Evolutionary conservation across 441 rosid species (phyloP), one percentile per base, ranked within the genome.

Genomic region (Croton laevigatus): DNA sequence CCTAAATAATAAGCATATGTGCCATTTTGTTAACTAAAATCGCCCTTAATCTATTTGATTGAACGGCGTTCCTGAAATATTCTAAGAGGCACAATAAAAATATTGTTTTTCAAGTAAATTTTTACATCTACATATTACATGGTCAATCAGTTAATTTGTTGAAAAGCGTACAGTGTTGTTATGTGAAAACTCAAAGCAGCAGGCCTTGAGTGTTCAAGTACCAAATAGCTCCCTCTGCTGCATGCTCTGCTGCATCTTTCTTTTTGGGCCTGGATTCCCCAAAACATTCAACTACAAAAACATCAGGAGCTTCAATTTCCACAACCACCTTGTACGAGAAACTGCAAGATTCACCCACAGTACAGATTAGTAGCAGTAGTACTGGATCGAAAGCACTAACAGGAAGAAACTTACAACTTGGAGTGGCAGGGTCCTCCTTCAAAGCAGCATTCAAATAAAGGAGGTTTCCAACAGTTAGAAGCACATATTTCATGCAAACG

Each of bases 141-240:
- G 32, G 32, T 27, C 32, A 1, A 27, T 27, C 32, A 27, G 32
- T n/a, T 27, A 27, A 27, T 27, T 1, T 27, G 2, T 27, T 27
- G 2, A 27, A 27, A 27, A 27, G 32, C 32, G 32, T 27, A 27
- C 32, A 27, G 32, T 27, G 32, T 1, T 1, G 32, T 27, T 27
- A 27, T 27, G 32, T 27, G 32, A 27, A 27, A 27, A 27, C 32
- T 65, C 36, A 8, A 49, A 71, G 77, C 87, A 71, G 77, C 87
- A 85, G 3, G 89, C 91, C 70, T 71, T 66, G 17, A 75, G 80
- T 62, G 81, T 65, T 59, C 70, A 93, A 78, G 82, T 81, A 93
- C 97, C 98, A 89, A 32, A 95, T 59, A 17, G 93, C 93, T 27
- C 87, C 98, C 83, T 89, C 81, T 6, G 98, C 99, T 17, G 99